phyloP scores from a whole-genome alignment of 2,329 filamentous ascomycete species.

The Cytospora piceicola region DNA sequence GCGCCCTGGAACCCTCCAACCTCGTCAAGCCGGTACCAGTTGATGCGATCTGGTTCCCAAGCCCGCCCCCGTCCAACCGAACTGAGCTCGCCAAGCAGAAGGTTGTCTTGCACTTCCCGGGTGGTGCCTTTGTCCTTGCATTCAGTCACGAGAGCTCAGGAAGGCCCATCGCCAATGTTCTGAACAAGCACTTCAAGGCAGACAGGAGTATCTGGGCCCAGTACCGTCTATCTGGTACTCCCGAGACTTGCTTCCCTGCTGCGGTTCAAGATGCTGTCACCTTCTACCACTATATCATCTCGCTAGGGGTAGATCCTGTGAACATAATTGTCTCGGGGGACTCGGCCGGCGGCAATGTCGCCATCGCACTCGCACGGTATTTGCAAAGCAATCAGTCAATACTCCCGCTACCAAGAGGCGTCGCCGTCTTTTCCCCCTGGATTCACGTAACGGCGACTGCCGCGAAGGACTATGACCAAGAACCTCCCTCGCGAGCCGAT shows the following conservation, averaged over 20 bases:
- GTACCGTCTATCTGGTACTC: slow-evolving; percentile 29
- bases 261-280: slow-evolving; percentile 34
- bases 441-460: slow-evolving; percentile 6
- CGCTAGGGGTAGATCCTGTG: slow-evolving; percentile 6
- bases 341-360: slow-evolving; percentile 31
- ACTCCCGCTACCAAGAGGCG: slow-evolving; percentile 14
- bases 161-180: slow-evolving; percentile 16
- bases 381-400: slow-evolving; percentile 21
- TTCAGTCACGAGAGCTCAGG: slow-evolving; percentile 28
- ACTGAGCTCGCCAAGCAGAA: slow-evolving; percentile 24
- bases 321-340: slow-evolving; percentile 29
- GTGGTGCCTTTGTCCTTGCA: slow-evolving; percentile 34
- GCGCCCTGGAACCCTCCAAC: slow-evolving; percentile 24
- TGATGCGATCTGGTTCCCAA: slow-evolving; percentile 33
- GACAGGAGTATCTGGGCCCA: slow-evolving; percentile 31
- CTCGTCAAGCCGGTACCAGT: slow-evolving; percentile 28
- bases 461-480: slow-evolving; percentile 12
- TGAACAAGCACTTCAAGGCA: slow-evolving; percentile 25
- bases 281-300: slow-evolving; percentile 29
- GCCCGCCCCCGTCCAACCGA: slow-evolving; percentile 7
- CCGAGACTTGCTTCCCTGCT: slow-evolving; percentile 32
- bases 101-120: slow-evolving; percentile 33
- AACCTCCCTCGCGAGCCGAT: slow-evolving; percentile 22
- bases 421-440: slow-evolving; percentile 18
- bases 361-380: slow-evolving; percentile 34